Conservation (phyloP, 345 rosid genomes). For the Jatropha curcas region DNA sequence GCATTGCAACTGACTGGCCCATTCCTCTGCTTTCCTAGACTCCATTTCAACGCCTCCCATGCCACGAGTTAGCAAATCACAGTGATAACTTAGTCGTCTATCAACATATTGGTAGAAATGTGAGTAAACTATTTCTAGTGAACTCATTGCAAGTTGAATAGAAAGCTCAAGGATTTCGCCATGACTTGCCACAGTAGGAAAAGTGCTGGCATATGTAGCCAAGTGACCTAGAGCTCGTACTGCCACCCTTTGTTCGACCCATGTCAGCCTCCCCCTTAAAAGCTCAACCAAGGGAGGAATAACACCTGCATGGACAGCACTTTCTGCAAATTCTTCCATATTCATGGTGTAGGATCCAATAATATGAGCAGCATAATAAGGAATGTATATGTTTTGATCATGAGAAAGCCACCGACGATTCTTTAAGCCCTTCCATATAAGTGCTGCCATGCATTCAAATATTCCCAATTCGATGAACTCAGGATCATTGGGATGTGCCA, state of each 20-base stretch:
- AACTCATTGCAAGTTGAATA: conserved; percentile 87
- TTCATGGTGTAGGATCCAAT: conserved; percentile 99
- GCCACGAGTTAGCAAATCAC: conserved; percentile 96
- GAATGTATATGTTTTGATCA: conserved; percentile 95
- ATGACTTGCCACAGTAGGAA: conserved; percentile 72
- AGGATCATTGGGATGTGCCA: conserved; percentile 99
- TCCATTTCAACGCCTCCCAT: conserved; percentile 99
- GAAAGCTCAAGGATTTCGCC: conserved; percentile 91
- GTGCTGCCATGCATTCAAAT: conserved; percentile 94
- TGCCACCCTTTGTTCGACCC: conserved; percentile 99
- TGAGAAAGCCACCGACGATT: conserved; percentile 94
- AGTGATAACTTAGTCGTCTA: conserved; percentile 83
- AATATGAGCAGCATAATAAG: conserved; percentile 96
- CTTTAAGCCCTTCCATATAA: conserved; percentile 96
- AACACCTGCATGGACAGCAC: conserved; percentile 82
- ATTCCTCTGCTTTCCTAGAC: conserved; percentile 97
- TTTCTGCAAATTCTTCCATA: conserved; percentile 94
- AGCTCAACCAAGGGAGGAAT: conserved; percentile 90
- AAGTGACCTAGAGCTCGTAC: conserved; percentile 94
- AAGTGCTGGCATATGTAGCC: conserved; percentile 88
- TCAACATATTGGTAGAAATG: conserved; percentile 89
- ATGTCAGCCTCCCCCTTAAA: conserved; percentile 88
- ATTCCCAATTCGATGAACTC: conserved; percentile 96
- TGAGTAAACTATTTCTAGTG: conserved; percentile 91
- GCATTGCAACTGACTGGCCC: conserved; percentile 98